phyloP scores from a whole-genome alignment of 805 yeast genomes.

The Candida mattraensis region DNA sequence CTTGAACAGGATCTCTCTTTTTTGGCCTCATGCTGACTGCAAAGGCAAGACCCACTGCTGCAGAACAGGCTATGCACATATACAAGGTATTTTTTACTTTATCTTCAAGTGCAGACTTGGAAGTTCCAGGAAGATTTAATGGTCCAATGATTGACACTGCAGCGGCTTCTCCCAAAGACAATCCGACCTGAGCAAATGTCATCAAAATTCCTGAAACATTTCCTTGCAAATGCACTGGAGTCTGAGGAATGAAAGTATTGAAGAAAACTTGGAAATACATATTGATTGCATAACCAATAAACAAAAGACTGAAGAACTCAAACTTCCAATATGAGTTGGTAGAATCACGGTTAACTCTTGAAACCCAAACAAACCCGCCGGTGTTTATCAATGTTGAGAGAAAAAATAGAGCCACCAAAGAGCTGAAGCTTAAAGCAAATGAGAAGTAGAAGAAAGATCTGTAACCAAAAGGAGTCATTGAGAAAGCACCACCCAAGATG shows the following conservation, averaged over 20 bases:
- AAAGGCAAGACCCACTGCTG: too few species aligned
- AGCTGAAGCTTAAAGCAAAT: conserved; percentile 30
- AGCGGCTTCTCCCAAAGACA: conserved; percentile 5
- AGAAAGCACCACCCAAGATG: conserved; percentile 46
- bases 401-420: conserved; percentile 21
- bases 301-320: conserved; percentile 2
- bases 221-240: conserved; percentile 10
- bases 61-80: too few species aligned
- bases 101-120: too few species aligned
- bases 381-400: conserved; percentile 11
- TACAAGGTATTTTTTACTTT: too few species aligned
- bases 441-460: conserved; percentile 38
- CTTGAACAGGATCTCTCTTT: too few species aligned
- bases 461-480: conserved; percentile 38
- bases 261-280: conserved; percentile 5
- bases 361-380: conserved; percentile 22
- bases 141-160: conserved; percentile 6
- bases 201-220: conserved; percentile 7
- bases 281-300: conserved; percentile 1
- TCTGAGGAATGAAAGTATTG: conserved; percentile 3
- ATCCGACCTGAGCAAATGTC: conserved; percentile 7
- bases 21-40: too few species aligned
- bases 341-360: conserved; percentile 10
- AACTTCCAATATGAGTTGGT: conserved; percentile 6
- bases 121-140: too few species aligned